Base-by-base conservation (phyloP, 2,329 filamentous ascomycete genomes). In the Pyrenophora teres region DNA sequence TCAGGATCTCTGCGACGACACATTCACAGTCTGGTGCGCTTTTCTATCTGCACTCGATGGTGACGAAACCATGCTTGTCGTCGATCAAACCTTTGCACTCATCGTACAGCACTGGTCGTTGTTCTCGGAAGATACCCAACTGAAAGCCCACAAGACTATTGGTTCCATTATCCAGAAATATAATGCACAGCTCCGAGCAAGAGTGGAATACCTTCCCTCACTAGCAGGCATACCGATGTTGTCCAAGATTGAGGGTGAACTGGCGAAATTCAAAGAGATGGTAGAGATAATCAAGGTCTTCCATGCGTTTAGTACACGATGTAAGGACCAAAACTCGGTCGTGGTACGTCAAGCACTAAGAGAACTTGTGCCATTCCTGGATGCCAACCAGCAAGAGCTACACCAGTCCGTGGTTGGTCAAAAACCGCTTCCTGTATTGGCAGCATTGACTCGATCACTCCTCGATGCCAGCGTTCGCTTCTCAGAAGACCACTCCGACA, bases 1-100 rank as follows among this genome's bases (percentile, higher is more conserved):
- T 43, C 81, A 86, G 38, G 83, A 87, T 40, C 80, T 99, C n/a
- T 86, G 90, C 55, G 82, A 90, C 54, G 80, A 85, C 25, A 90
- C 92, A 2, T 92, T 97, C 64, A 84, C 83, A 3, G 90, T 92
- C 41, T 99, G 94, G 94, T 82, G 85, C 21, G 82, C 86, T 7
- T 86, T 99, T 76, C 81, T 97, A 15, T 82, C 77, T 23, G 83
- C 87, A 44, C 80, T 97, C 2, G 65, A 70, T 40, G 86, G 87
- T 50, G 87, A 92, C 19, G 92, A 97, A 65, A 81, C 96, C 5
- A 87, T 88, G 59, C 81, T 85, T 21, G 81, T 97, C 32, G 78
- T 97, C 7, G 92, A 96, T 68, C 92, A 93, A 51, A 96, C 92
- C 0, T 91, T 97, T 60, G 92, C 92, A 46, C 84, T 96, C 35